These are phyloP conservation scores for Epichloe gansuensis DNA, from an alignment of 2,329 filamentous ascomycete genomes.

Conservation along the genomic window DNA sequence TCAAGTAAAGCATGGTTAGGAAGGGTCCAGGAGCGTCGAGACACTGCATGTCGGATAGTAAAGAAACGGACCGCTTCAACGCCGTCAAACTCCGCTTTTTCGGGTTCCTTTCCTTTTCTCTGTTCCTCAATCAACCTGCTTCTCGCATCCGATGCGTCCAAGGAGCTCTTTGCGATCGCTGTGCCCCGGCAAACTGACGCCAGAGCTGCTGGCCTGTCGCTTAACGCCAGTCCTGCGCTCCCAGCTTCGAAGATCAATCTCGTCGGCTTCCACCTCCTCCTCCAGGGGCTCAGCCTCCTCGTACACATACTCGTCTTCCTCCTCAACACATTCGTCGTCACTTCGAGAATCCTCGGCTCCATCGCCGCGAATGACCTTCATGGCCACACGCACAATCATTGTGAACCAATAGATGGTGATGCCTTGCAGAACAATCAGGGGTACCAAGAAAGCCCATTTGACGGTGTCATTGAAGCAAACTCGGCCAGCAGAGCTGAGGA, in stretches of 20 bases:
- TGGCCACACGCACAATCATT: slow-evolving; percentile 75
- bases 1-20: not conserved
- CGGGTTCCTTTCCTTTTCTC: not conserved
- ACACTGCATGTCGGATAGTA: not conserved
- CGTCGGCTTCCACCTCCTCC: slow-evolving; percentile 64
- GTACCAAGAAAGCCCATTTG: slow-evolving; percentile 60
- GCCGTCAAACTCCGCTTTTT: slow-evolving; percentile 3
- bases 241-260: slow-evolving; percentile 53
- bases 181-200: slow-evolving; percentile 55
- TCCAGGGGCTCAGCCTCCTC: slow-evolving; percentile 48
- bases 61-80: slow-evolving; percentile 2
- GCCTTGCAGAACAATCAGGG: slow-evolving; percentile 64
- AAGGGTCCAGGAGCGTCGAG: not conserved
- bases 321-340: slow-evolving; percentile 59
- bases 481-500: slow-evolving; percentile 54
- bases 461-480: slow-evolving; percentile 74
- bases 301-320: slow-evolving; percentile 39
- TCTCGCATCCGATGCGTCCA: slow-evolving; percentile 72
- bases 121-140: slow-evolving; percentile 41
- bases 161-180: slow-evolving; percentile 71
- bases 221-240: slow-evolving; percentile 42
- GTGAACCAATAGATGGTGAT: slow-evolving; percentile 80
- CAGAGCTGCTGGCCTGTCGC: slow-evolving; percentile 39
- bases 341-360: slow-evolving; percentile 77
- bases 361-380: slow-evolving; percentile 62